phyloP scores from a whole-genome alignment of 1,284 basidiomycete species.

The Rhodotorula mucilaginosa region DNA sequence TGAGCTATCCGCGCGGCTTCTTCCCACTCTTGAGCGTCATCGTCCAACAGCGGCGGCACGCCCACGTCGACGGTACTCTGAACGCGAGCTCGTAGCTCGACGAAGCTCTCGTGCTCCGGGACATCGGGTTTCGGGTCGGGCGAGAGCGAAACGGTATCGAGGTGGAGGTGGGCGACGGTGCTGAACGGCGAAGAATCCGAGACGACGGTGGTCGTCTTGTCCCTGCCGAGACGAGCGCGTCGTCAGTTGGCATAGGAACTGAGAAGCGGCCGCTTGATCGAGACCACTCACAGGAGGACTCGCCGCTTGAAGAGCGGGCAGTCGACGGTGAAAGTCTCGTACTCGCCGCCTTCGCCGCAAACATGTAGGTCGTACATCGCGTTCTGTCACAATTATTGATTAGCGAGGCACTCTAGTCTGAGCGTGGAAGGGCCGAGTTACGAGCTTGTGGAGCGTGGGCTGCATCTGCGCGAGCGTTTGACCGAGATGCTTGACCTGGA shows the following conservation, averaged over 20 bases:
- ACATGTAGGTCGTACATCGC: constrained; percentile 82
- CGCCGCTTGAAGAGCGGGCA: constrained; percentile 80
- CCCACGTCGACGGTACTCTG: neutral
- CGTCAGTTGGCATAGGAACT: too few species aligned
- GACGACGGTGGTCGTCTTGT: constrained; percentile 22
- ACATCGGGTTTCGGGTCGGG: constrained; percentile 30
- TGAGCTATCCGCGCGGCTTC: neutral
- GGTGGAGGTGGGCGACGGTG: constrained; percentile 78
- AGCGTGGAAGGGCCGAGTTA: constrained; percentile 49
- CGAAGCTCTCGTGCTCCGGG: constrained; percentile 18
- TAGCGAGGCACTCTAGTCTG: neutral
- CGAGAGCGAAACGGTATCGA: constrained; percentile 65
- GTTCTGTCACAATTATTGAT: constrained; percentile 57
- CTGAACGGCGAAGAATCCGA: constrained; percentile 41
- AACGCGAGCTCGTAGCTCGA: constrained; percentile 1
- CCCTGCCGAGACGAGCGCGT: constrained; percentile 3
- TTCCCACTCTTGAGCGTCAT: neutral
- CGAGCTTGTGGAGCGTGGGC: constrained; percentile 69
- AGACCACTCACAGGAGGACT: constrained; percentile 65
- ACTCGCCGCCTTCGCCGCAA: constrained; percentile 98
- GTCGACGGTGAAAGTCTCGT: constrained; percentile 89
- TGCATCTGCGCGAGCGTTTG: constrained; percentile 73
- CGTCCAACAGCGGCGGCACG: neutral
- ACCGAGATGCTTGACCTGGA: constrained; percentile 67
- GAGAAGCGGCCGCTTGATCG: too few species aligned